These are phyloP conservation scores for Aspergillus transmontanensis DNA, from an alignment of 2,329 filamentous ascomycete species.

Conservation along the genomic window DNA sequence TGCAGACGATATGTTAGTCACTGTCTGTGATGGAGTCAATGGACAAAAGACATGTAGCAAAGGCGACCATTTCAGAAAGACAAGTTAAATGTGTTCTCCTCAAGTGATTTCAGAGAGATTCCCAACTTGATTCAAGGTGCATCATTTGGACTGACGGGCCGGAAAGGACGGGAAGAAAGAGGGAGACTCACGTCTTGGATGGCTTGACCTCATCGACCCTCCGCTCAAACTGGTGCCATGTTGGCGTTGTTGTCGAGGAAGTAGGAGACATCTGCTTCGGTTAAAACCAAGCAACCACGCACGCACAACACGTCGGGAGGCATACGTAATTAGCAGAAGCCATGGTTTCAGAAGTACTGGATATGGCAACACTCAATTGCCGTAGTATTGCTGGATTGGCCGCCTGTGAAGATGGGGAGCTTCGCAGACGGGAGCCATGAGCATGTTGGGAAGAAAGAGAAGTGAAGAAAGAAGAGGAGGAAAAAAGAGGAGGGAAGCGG, in stretches of 20 bases:
- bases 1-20: constrained; percentile 47
- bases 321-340: constrained; percentile 46
- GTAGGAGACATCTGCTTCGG: constrained; percentile 65
- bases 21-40: constrained; percentile 12
- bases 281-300: constrained; percentile 38
- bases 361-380: constrained; percentile 17
- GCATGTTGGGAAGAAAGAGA: constrained; percentile 16
- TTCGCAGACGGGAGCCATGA: constrained; percentile 40
- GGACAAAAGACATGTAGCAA: constrained; percentile 18
- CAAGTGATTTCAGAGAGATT: constrained; percentile 99
- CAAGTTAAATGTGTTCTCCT: constrained; percentile 84
- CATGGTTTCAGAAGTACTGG: constrained; percentile 33
- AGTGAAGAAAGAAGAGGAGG: constrained; percentile 25
- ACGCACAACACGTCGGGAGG: constrained; percentile 36
- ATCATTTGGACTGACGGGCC: constrained; percentile 69
- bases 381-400: constrained; percentile 25
- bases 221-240: constrained; percentile 74
- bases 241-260: constrained; percentile 70
- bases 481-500: constrained; percentile 24
- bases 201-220: constrained; percentile 83
- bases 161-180: constrained; percentile 8
- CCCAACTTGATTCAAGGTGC: constrained; percentile 84
- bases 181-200: constrained; percentile 77
- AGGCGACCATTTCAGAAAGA: constrained; percentile 61
- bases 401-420: constrained; percentile 37